Evolutionary conservation across 352 stramenopile genomes (phyloP), one percentile per base, ranked within the genome.

Genomic region (Pythium scleroteichum): DNA sequence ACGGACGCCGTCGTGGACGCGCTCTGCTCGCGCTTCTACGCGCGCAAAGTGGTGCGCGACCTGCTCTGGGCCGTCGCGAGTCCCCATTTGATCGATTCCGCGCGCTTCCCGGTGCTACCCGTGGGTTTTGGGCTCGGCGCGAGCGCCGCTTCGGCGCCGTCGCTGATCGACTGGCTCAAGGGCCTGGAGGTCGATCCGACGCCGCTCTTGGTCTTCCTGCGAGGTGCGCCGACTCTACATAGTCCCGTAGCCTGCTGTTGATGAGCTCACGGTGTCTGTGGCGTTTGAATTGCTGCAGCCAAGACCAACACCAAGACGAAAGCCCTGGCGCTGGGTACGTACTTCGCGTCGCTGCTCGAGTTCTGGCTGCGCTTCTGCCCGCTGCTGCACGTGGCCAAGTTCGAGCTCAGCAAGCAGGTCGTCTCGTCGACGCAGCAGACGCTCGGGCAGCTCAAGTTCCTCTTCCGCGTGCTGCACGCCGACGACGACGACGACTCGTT

Each of bases 371-470:
- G 70, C 23, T 78, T 73, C 57, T 87, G 80, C 22, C 80, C 76
- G 12, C 29, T 72, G 7, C 63, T 88, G 23, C 45, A 41, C 40
- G 62, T 81, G 12, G 57, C 77, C 44, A 69, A 74, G 35, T 77
- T 92, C 49, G 69, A 72, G 27, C 59, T 76, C 19, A 70, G 78
- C 14, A 89, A 77, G 54, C 78, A 90, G 56, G 83, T 92, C 49
- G 69, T 92, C 23, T 86, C 76, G 17, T 60, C 70, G 1, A 80
- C 64, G 1, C 75, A 79, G n/a, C 75, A 80, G 62, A 92, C 82
- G 5, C 64, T 92, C 23, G 80, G 82, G 0, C 82, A 90, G 66
- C 69, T 92, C 49, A 90, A 92, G 48, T 89, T 92, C 50, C 60
- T 92, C 7, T 90, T 92, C 64, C 79, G 75, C 1, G 39, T 69